phyloP scores from a whole-genome alignment of 129 eudicot species.

The Logfia minima region DNA sequence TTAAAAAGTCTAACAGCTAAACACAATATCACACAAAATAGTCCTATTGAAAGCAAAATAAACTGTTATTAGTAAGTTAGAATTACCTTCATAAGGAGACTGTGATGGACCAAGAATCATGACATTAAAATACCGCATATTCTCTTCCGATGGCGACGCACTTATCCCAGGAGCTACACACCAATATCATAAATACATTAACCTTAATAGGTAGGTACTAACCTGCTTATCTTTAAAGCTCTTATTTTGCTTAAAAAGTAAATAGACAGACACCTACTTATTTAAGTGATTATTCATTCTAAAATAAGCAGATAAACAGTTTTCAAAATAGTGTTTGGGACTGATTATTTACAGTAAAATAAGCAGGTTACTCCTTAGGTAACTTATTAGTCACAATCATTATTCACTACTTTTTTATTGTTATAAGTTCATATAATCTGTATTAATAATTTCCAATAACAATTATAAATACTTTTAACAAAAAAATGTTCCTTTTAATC shows the following conservation, averaged over 20 bases:
- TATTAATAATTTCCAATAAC: neutral
- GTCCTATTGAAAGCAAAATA: neutral
- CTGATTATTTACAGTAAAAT: too few relatives aligned
- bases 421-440: neutral
- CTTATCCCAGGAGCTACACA: conserved; percentile 95
- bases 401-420: neutral
- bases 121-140: conserved; percentile 90
- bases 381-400: neutral
- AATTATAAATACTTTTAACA: neutral
- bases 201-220: neutral
- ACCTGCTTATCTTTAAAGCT: neutral
- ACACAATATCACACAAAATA: neutral
- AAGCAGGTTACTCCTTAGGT: too few relatives aligned
- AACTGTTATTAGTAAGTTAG: neutral
- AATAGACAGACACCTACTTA: neutral
- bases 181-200: conserved; percentile 23
- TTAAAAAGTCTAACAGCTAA: neutral
- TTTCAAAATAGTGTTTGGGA: neutral
- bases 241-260: neutral
- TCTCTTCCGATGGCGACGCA: conserved; percentile 96
- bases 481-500: neutral
- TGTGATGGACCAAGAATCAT: conserved; percentile 96
- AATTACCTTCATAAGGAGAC: conserved; percentile 94
- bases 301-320: neutral
- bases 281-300: neutral